A percentile compares a stretch with the other conserved stretches of the same genome.
Evolutionary conservation across 73 alveolate genomes (phyloP).

Genomic region (Durusdinium trenchii): DNA sequence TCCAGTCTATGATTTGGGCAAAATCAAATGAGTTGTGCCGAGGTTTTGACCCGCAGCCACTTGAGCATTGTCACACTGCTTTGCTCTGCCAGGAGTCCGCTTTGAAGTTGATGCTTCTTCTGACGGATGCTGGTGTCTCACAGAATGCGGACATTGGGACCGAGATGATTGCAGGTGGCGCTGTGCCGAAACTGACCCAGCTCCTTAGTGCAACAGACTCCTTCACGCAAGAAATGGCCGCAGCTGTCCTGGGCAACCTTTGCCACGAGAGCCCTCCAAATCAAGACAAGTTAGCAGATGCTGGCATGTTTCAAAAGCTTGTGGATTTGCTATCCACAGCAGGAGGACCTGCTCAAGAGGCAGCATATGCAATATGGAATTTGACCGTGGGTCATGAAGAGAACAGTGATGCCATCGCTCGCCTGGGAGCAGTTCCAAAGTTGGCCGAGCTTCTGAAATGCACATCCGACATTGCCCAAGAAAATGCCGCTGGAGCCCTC

Average conservation of each 20-base stretch:
- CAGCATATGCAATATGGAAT: constrained; percentile 92
- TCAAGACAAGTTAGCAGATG: constrained; percentile 71
- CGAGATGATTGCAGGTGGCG: constrained; percentile 85
- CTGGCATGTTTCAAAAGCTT: constrained; percentile 56
- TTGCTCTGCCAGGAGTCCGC: constrained; percentile 49
- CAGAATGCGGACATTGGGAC: constrained; percentile 69
- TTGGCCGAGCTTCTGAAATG: constrained; percentile 84
- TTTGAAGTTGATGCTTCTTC: constrained; percentile 70
- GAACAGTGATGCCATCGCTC: constrained; percentile 80
- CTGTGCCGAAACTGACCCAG: constrained; percentile 60
- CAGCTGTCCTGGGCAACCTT: constrained; percentile 82
- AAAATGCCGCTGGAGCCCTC: constrained; percentile 69
- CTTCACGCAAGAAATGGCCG: constrained; percentile 46
- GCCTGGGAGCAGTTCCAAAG: constrained; percentile 83
- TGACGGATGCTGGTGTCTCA: constrained; percentile 81
- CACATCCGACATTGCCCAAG: constrained; percentile 91
- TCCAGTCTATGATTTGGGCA: too few species aligned
- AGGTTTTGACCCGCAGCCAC: too few species aligned
- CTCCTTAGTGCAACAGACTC: constrained; percentile 17
- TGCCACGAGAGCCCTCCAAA: constrained; percentile 87
- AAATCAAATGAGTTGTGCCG: too few species aligned
- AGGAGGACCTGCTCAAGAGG: constrained; percentile 68
- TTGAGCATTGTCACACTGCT: neutral
- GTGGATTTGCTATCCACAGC: constrained; percentile 38
- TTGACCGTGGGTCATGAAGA: constrained; percentile 86